Percentiles rank a stretch among this genome's conserved stretches.
Evolutionary conservation across 352 stramenopile genomes (phyloP).

Genomic region (Pythium vanterpoolii): DNA sequence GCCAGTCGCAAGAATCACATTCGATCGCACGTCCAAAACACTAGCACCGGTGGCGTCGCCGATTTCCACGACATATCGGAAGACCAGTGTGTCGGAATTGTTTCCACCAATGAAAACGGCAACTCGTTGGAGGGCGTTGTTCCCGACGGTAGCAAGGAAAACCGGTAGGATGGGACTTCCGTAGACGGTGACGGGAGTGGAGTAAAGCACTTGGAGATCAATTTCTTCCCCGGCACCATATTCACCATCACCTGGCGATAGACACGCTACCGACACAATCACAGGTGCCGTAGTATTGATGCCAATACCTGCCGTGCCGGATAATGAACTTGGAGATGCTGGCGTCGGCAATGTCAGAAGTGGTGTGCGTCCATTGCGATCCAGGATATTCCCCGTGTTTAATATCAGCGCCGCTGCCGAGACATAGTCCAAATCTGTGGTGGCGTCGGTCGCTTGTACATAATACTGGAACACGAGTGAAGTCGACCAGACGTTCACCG

Average conservation of each 20-base stretch:
- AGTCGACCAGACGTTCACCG: slow-evolving; percentile 51
- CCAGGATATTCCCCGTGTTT: slow-evolving; percentile 51
- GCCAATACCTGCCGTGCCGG: slow-evolving; percentile 45
- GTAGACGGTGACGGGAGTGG: slow-evolving; percentile 59
- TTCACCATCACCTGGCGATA: slow-evolving; percentile 53
- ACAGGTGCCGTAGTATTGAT: slow-evolving; percentile 71
- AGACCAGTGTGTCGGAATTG: slow-evolving; percentile 63
- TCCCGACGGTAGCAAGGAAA: slow-evolving; percentile 39
- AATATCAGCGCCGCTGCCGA: slow-evolving; percentile 51
- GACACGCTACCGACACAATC: slow-evolving; percentile 51
- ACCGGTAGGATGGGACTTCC: slow-evolving; percentile 50
- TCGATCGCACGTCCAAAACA: slow-evolving; percentile 47
- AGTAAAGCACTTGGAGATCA: slow-evolving; percentile 55
- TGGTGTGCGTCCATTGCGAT: slow-evolving; percentile 63
- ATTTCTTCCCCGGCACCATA: slow-evolving; percentile 70
- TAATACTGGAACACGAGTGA: slow-evolving; percentile 69
- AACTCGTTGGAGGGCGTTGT: slow-evolving; percentile 28
- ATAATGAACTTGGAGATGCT: slow-evolving; percentile 38
- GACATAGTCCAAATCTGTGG: slow-evolving; percentile 58
- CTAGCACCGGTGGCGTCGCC: slow-evolving; percentile 39
- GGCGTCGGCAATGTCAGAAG: slow-evolving; percentile 49
- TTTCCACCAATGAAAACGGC: slow-evolving; percentile 58
- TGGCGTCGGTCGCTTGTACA: slow-evolving; percentile 46
- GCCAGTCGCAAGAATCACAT: slow-evolving; percentile 50
- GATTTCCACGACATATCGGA: slow-evolving; percentile 63